A percentile compares a stretch with the other conserved stretches of the same genome.
These are phyloP conservation scores for Macadamia integrifolia DNA, from an alignment of 164 flowering plant genomes.

Conservation along the genomic window DNA sequence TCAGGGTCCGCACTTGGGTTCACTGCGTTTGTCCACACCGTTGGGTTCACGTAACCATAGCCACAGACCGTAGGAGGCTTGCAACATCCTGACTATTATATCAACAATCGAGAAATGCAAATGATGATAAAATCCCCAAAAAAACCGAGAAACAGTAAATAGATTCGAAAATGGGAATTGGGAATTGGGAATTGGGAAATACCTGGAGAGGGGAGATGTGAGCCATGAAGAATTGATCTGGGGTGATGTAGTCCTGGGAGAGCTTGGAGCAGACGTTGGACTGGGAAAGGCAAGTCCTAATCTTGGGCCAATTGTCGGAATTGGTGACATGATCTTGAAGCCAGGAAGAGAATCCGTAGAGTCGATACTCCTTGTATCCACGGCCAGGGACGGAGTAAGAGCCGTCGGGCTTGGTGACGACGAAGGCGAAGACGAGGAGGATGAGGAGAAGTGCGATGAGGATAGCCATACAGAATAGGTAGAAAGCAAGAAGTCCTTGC, in stretches of 20 bases:
- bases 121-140: too few relatives aligned
- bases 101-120: too few relatives aligned
- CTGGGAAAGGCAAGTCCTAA: constrained; percentile 50
- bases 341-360: constrained; percentile 67
- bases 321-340: constrained; percentile 46
- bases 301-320: constrained; percentile 54
- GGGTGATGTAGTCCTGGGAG: constrained; percentile 32
- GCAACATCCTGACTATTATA: constrained; percentile 86
- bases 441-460: constrained; percentile 56
- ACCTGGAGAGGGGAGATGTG: constrained; percentile 82
- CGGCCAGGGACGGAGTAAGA: constrained; percentile 50
- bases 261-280: constrained; percentile 52
- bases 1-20: constrained; percentile 60
- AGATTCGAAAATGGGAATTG: background rate
- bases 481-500: constrained; percentile 54
- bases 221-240: constrained; percentile 56
- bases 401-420: constrained; percentile 67
- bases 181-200: background rate
- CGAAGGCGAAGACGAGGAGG: constrained; percentile 65
- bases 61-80: constrained; percentile 91
- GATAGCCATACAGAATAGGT: constrained; percentile 70
- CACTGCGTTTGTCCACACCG: constrained; percentile 62
- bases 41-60: constrained; percentile 71
- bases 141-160: too few relatives aligned
- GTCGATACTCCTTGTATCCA: constrained; percentile 59